Evolutionary conservation across 495 filamentous ascomycete species (phyloP), one percentile per base, ranked within the genome.

Genomic region (Gamarada debralockiae): DNA sequence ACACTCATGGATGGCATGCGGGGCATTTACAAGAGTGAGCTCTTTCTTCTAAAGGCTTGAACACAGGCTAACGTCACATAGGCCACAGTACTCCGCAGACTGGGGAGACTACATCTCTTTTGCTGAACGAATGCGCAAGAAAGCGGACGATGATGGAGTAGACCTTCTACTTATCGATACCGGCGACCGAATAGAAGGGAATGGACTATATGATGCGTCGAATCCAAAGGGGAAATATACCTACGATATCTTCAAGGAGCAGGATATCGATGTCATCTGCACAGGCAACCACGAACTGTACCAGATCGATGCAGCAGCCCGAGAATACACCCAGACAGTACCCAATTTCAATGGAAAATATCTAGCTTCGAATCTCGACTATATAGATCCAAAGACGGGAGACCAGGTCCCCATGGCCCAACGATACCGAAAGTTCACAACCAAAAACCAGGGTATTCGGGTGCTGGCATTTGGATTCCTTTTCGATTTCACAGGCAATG

Each of bases 91-190:
- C 66, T 92, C 90, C 14, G 95, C 90, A 33, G 93, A 97, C 66
- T 97, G 93, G 87, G 93, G 93, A 31, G 93, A 98, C 71, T 98
- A 97, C 69, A 79, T 97, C 58, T 97, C 93, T 9, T 96, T 98
- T 62, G 81, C 91, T 18, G 70, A 82, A 27, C 90, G 89, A 59
- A 81, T 98, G 77, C 85, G 81, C 21, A 73, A 81, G 57, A 84
- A 78, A 64, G 89, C 90, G 20, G 87, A 97, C 61, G 74, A 80
- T 3, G 75, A 83, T 36, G 90, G 87, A 18, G 80, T 82, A 25
- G 93, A 98, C 67, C 70, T 98, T 21, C 71, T 97, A 20, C 80
- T 98, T 20, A 77, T 98, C 53, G 93, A 98, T 70, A 96, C 92
- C 6, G 93, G 93, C 24, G 93, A 98, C 64, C 78, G 93, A 27